Evolutionary conservation across 192 early-diverging fungal genomes (phyloP).

Genomic region (Linnemannia schmuckeri): DNA sequence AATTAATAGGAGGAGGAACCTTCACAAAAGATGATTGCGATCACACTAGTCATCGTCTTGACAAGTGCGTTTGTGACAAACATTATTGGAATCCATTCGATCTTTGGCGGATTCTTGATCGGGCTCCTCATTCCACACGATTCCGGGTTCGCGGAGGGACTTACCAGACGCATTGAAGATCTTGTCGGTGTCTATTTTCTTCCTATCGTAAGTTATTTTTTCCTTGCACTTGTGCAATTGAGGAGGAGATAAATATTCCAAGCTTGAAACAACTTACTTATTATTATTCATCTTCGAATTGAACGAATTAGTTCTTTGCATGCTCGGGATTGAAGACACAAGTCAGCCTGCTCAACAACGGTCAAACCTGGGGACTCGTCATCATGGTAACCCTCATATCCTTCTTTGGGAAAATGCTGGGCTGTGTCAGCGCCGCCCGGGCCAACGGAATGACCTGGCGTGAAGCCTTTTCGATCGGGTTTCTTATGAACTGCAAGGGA

Average conservation of each 20-base stretch:
- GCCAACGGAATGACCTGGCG: slow-evolving; percentile 78
- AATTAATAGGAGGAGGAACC: slow-evolving; percentile 63
- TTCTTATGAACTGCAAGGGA: slow-evolving; percentile 95
- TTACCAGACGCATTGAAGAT: slow-evolving; percentile 93
- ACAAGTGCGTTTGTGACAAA: slow-evolving; percentile 83
- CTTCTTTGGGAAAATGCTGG: slow-evolving; percentile 85
- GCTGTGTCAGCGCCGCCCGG: slow-evolving; percentile 75
- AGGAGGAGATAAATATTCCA: no score
- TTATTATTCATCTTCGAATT: background rate
- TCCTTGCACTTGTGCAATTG: background rate
- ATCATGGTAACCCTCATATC: slow-evolving; percentile 78
- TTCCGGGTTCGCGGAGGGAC: slow-evolving; percentile 82
- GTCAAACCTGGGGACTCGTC: slow-evolving; percentile 79
- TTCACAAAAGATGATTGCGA: slow-evolving; percentile 71
- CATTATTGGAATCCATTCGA: slow-evolving; percentile 87
- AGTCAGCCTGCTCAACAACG: slow-evolving; percentile 76
- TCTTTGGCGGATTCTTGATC: slow-evolving; percentile 92
- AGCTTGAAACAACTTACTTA: background rate
- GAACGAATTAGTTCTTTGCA: slow-evolving; percentile 79
- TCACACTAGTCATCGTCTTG: slow-evolving; percentile 78
- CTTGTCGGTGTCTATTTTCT: slow-evolving; percentile 85
- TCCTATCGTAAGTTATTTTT: slow-evolving; percentile 73
- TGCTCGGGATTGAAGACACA: slow-evolving; percentile 90
- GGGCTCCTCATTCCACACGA: slow-evolving; percentile 90
- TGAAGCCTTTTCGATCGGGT: slow-evolving; percentile 84